These are phyloP conservation scores for Myxozyma vanderwaltii DNA, from an alignment of 805 yeast genomes.

Conservation along the genomic window DNA sequence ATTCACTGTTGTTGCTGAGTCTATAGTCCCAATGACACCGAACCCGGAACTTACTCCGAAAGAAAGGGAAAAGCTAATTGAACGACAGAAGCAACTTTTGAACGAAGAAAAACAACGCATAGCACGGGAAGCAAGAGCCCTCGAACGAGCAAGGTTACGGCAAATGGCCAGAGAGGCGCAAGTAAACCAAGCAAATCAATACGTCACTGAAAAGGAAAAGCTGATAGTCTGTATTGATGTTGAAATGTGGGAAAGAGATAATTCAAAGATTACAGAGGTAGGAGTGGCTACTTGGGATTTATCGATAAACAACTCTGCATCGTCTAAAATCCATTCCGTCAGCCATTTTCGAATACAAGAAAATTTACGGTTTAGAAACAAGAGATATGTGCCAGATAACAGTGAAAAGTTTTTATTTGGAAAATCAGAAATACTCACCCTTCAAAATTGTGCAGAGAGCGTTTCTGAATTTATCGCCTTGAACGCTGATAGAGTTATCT, in stretches of 20 bases:
- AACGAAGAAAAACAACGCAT: too few species aligned
- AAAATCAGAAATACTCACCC: background rate
- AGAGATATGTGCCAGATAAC: slow-evolving; percentile 1
- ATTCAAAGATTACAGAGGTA: background rate
- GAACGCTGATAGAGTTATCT: background rate
- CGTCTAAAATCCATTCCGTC: background rate
- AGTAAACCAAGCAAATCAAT: background rate
- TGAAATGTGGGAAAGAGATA: background rate
- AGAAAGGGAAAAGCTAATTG: too few species aligned
- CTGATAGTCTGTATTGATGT: background rate
- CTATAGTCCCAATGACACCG: too few species aligned
- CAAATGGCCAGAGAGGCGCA: background rate
- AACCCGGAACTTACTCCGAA: too few species aligned
- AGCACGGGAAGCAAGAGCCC: background rate
- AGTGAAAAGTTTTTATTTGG: background rate
- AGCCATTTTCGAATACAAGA: background rate
- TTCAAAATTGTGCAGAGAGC: background rate
- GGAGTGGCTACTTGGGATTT: slow-evolving; percentile 5
- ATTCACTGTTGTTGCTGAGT: too few species aligned
- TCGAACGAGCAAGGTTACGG: background rate
- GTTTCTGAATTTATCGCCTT: background rate
- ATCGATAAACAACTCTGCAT: background rate
- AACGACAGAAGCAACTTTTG: background rate
- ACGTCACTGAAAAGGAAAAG: background rate
- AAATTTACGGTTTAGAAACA: background rate